A percentile compares a stretch with the other conserved stretches of the same genome.
phyloP scores from a whole-genome alignment of 129 eudicot genomes.

The Flaveria brownii region DNA sequence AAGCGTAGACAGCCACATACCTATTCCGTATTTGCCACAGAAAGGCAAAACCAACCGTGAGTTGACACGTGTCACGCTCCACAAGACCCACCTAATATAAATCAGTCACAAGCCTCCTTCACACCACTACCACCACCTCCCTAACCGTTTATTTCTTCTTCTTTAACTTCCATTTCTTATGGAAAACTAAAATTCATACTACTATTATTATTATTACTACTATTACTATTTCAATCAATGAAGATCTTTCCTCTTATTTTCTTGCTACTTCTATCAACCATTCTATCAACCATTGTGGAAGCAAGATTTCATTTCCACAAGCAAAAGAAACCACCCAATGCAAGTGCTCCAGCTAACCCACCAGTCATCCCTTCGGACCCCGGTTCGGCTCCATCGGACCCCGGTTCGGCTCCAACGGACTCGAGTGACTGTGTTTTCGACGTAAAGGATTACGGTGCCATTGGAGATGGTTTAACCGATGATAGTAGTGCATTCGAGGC shows the following conservation, averaged over 20 bases:
- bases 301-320: slow-evolving; percentile 34
- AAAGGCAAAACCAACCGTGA: slow-evolving; percentile 39
- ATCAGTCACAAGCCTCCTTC: slow-evolving; percentile 29
- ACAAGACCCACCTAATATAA: slow-evolving; percentile 27
- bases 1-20: too few species aligned
- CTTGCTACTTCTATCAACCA: slow-evolving; percentile 26
- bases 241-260: not conserved
- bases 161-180: too few species aligned
- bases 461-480: slow-evolving; percentile 77
- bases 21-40: slow-evolving; percentile 1
- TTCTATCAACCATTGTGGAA: slow-evolving; percentile 41
- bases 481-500: slow-evolving; percentile 76
- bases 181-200: too few species aligned
- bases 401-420: too few species aligned
- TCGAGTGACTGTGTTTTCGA: slow-evolving; percentile 37
- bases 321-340: slow-evolving; percentile 22
- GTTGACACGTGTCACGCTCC: slow-evolving; percentile 41
- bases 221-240: slow-evolving; percentile 1
- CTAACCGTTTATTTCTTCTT: too few species aligned
- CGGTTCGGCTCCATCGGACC: too few species aligned
- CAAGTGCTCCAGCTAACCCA: slow-evolving; percentile 38
- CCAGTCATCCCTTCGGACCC: slow-evolving; percentile 35
- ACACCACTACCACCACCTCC: too few species aligned
- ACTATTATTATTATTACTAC: not conserved
- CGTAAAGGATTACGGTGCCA: slow-evolving; percentile 72